These are phyloP conservation scores for Hemerocallis citrina DNA, from an alignment of 106 monocot genomes.

Conservation along the genomic window DNA sequence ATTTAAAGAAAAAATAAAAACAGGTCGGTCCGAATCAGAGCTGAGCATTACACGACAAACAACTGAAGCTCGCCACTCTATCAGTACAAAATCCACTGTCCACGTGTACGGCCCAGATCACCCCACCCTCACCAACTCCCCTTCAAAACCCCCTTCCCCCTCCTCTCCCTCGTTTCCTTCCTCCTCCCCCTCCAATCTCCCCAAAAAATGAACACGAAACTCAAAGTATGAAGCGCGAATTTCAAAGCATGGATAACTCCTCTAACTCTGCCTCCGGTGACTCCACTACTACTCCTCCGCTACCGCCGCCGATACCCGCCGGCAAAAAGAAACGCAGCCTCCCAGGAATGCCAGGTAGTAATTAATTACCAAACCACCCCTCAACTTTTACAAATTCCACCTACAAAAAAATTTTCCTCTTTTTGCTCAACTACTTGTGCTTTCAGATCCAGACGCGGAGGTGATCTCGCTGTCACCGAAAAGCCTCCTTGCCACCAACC, in stretches of 20 bases:
- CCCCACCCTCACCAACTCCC: constrained; percentile 1
- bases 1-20: no score
- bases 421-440: no score
- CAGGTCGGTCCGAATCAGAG: no score
- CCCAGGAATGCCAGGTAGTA: no score
- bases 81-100: neutral
- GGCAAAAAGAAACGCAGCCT: no score
- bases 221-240: neutral
- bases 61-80: neutral
- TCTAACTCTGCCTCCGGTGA: no score
- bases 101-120: neutral
- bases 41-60: constrained; percentile 4
- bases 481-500: constrained; percentile 53
- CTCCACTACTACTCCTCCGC: neutral
- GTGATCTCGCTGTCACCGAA: constrained; percentile 58
- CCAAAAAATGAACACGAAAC: neutral
- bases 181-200: neutral
- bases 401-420: no score
- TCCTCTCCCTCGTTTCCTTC: neutral
- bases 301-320: constrained; percentile 9
- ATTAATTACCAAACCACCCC: no score
- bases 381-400: no score
- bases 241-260: neutral
- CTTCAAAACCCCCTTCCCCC: neutral
- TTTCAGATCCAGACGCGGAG: constrained; percentile 63